Conservation (phyloP, 805 yeast genomes). For the Cyberlindnera mrakii region DNA sequence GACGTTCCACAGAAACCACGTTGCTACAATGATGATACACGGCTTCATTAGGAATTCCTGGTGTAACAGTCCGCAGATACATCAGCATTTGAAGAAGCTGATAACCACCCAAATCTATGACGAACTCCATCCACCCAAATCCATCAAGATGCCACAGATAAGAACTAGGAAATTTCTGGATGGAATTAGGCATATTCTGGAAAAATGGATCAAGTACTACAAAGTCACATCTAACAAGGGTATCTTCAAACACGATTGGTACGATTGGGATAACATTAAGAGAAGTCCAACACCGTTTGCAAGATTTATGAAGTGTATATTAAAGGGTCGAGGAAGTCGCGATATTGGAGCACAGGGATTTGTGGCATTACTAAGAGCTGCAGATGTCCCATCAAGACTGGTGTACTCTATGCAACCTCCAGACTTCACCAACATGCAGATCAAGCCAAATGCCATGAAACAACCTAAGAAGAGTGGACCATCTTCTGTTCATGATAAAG, state of each 20-base stretch:
- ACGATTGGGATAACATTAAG: conserved; percentile 20
- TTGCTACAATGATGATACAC: conserved; percentile 58
- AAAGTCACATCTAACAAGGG: conserved; percentile 36
- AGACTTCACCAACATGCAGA: conserved; percentile 49
- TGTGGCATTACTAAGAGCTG: conserved; percentile 64
- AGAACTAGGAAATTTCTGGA: conserved; percentile 67
- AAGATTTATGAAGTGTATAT: conserved; percentile 39
- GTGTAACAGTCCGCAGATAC: conserved; percentile 50
- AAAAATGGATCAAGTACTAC: conserved; percentile 52
- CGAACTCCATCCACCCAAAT: conserved; percentile 43
- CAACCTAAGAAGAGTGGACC: background rate
- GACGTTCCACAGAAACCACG: conserved; percentile 49
- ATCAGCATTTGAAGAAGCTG: conserved; percentile 32
- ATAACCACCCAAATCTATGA: conserved; percentile 43
- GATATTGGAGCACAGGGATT: conserved; percentile 87
- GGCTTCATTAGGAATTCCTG: conserved; percentile 67
- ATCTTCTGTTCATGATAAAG: conserved; percentile 11
- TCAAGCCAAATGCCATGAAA: conserved; percentile 3
- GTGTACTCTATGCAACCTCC: conserved; percentile 88
- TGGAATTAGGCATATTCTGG: conserved; percentile 64
- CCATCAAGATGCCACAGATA: conserved; percentile 30
- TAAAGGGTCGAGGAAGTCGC: conserved; percentile 55
- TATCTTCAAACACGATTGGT: conserved; percentile 41
- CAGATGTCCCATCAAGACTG: conserved; percentile 67
- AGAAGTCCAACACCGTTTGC: conserved; percentile 23